These are phyloP conservation scores for Anethum foeniculum DNA, from an alignment of 140 eudicot genomes.

Conservation along the genomic window DNA sequence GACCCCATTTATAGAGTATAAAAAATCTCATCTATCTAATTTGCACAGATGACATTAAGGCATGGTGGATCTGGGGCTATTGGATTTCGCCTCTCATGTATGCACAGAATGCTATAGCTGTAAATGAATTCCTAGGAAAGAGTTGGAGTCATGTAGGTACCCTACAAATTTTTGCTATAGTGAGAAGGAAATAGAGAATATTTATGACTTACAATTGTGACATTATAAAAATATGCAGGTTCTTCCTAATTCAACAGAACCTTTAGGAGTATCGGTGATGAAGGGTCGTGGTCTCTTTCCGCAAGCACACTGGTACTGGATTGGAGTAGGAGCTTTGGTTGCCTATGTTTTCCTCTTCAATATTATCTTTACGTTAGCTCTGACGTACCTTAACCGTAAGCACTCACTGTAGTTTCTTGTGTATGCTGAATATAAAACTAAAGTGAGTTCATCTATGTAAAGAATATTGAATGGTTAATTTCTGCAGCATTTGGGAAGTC, in stretches of 20 bases:
- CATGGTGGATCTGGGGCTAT: slow-evolving; percentile 87
- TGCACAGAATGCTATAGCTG: slow-evolving; percentile 66
- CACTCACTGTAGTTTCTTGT: slow-evolving; percentile 11
- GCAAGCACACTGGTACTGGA: slow-evolving; percentile 79
- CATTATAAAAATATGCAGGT: slow-evolving; percentile 27
- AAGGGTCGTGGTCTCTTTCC: slow-evolving; percentile 72
- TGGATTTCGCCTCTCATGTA: slow-evolving; percentile 78
- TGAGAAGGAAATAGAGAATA: neutral
- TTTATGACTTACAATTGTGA: slow-evolving; percentile 10
- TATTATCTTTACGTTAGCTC: slow-evolving; percentile 46
- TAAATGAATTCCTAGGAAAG: slow-evolving; percentile 63
- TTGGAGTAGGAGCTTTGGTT: slow-evolving; percentile 59
- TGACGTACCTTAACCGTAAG: slow-evolving; percentile 71
- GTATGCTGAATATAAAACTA: neutral
- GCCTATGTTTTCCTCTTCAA: slow-evolving; percentile 74
- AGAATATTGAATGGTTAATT: slow-evolving; percentile 7
- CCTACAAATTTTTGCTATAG: neutral
- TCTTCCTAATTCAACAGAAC: slow-evolving; percentile 42
- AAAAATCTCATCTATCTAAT: slow-evolving; percentile 3
- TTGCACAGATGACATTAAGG: slow-evolving; percentile 47
- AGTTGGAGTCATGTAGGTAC: slow-evolving; percentile 58
- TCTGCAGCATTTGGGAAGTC: slow-evolving; percentile 74
- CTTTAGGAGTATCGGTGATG: slow-evolving; percentile 55
- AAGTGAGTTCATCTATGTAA: neutral
- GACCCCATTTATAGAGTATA: neutral